phyloP scores from a whole-genome alignment of 345 rosid species.

The Citrus maxima region DNA sequence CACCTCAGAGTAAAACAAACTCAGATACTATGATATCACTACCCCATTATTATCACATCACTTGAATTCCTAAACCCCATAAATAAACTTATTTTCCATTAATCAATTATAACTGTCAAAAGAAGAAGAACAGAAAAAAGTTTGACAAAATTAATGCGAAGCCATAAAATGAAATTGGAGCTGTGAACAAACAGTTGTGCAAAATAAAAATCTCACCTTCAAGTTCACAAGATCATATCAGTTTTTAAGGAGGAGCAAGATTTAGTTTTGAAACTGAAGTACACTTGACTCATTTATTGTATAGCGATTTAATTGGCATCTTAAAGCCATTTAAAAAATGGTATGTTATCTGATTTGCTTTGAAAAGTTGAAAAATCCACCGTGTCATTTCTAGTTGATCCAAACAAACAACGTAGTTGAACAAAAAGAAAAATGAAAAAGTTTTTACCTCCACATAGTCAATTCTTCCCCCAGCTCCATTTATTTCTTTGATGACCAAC shows the following conservation, averaged over 20 bases:
- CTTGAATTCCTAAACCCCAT: background rate
- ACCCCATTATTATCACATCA: background rate
- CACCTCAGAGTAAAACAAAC: background rate
- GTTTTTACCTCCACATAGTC: constrained; percentile 81
- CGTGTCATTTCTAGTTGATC: background rate
- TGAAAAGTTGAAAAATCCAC: background rate
- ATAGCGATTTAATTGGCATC: background rate
- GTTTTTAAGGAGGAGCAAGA: background rate
- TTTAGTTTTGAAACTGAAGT: background rate
- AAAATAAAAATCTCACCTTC: background rate
- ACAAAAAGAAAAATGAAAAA: background rate
- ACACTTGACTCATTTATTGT: background rate
- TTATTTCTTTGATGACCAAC: constrained; percentile 41
- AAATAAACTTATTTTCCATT: background rate
- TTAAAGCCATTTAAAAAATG: background rate
- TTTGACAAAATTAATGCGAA: background rate
- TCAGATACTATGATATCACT: background rate
- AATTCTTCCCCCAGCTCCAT: constrained; percentile 62
- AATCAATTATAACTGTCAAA: background rate
- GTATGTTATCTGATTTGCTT: background rate
- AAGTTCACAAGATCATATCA: background rate
- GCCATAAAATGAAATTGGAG: background rate
- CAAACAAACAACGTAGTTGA: background rate
- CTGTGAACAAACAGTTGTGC: background rate
- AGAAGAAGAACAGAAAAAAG: background rate